These are phyloP conservation scores for Sphagnum contortum DNA, from an alignment of 225 moss, liverwort and hornwort species.

Conservation along the genomic window DNA sequence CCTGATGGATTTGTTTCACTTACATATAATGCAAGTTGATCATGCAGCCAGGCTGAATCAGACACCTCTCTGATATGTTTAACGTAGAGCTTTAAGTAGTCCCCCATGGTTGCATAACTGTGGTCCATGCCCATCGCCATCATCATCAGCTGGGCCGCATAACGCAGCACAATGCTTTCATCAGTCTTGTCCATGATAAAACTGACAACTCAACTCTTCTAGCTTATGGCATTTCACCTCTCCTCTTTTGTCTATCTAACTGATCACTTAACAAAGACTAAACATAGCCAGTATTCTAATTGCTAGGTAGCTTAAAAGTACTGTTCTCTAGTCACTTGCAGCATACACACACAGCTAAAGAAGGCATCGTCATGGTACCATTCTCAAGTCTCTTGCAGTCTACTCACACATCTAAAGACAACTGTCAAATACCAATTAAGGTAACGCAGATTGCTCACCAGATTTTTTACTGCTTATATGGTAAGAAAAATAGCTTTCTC, in stretches of 20 bases:
- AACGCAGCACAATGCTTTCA: slow-evolving; percentile 54
- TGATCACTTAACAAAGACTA: slow-evolving; percentile 3
- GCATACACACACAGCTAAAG: not conserved
- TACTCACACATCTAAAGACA: slow-evolving; percentile 9
- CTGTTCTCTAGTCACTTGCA: too few species aligned
- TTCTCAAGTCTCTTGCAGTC: too few species aligned
- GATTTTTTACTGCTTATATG: slow-evolving; percentile 32
- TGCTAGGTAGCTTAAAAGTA: too few species aligned
- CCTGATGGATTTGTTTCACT: slow-evolving; percentile 36
- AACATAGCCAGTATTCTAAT: slow-evolving; percentile 1
- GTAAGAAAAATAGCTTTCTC: slow-evolving; percentile 12
- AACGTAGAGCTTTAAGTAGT: slow-evolving; percentile 39
- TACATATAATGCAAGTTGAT: slow-evolving; percentile 13
- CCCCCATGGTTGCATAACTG: slow-evolving; percentile 27
- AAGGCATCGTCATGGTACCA: not conserved
- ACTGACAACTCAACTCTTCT: slow-evolving; percentile 13
- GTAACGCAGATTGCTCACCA: slow-evolving; percentile 59
- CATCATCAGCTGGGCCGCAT: slow-evolving; percentile 71
- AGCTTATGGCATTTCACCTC: slow-evolving; percentile 17
- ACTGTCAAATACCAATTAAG: slow-evolving; percentile 21
- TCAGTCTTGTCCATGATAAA: slow-evolving; percentile 23
- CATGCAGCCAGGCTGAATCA: slow-evolving; percentile 27
- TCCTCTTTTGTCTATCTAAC: not conserved
- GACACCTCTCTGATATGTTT: slow-evolving; percentile 35
- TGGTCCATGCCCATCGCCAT: slow-evolving; percentile 40